These are phyloP conservation scores for Dryadomyces quercus-mongolicae DNA, from an alignment of 2,329 filamentous ascomycete species.

Conservation along the genomic window DNA sequence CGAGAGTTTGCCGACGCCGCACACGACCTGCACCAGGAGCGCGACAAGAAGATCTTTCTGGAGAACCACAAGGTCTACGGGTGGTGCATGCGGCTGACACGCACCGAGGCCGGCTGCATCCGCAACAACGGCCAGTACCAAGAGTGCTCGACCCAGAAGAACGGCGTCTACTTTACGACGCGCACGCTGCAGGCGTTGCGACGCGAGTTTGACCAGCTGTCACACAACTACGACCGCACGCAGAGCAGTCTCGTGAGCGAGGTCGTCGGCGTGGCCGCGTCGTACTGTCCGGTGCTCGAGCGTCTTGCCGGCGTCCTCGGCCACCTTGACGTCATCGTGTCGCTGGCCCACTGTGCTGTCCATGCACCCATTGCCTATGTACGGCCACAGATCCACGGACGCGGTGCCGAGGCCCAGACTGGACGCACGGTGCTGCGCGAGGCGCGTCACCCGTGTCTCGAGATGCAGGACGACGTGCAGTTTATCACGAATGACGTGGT, in stretches of 20 bases:
- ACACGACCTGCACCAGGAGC: slow-evolving; percentile 74
- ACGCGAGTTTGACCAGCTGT: slow-evolving; percentile 86
- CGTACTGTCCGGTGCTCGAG: slow-evolving; percentile 88
- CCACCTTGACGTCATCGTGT: slow-evolving; percentile 89
- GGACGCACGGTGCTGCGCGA: slow-evolving; percentile 86
- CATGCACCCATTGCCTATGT: slow-evolving; percentile 89
- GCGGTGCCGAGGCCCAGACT: slow-evolving; percentile 45
- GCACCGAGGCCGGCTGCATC: slow-evolving; percentile 84
- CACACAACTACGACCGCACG: slow-evolving; percentile 87
- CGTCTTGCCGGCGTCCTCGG: slow-evolving; percentile 77
- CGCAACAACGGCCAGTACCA: slow-evolving; percentile 83
- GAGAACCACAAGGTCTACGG: slow-evolving; percentile 94
- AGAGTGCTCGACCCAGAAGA: slow-evolving; percentile 97
- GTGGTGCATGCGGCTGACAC: slow-evolving; percentile 89
- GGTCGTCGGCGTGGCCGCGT: slow-evolving; percentile 85
- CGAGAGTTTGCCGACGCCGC: slow-evolving; percentile 67
- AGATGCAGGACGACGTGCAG: slow-evolving; percentile 95
- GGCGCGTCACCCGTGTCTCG: slow-evolving; percentile 92
- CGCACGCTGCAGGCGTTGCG: slow-evolving; percentile 66
- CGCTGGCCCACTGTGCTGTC: slow-evolving; percentile 84
- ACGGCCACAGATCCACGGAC: slow-evolving; percentile 77
- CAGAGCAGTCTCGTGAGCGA: slow-evolving; percentile 85
- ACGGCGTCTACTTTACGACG: slow-evolving; percentile 96
- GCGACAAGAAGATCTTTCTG: slow-evolving; percentile 97
- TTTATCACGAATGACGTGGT: slow-evolving; percentile 97